phyloP scores from a whole-genome alignment of 1,284 basidiomycete species.

The Trametes versicolor region DNA sequence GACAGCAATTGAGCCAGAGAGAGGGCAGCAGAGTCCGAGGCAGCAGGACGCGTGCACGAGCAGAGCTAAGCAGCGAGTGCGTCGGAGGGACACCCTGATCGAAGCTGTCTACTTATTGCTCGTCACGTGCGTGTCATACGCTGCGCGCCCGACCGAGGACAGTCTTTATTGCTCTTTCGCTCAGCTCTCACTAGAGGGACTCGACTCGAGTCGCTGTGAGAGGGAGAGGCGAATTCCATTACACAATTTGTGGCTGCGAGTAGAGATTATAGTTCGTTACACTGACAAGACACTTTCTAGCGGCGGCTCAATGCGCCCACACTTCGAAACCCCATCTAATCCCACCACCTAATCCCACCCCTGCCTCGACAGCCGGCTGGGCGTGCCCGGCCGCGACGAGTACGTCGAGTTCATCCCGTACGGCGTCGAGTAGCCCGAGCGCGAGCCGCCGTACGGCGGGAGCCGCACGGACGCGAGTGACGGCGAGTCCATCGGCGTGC shows the following conservation, averaged over 20 bases:
- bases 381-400: constrained; percentile 73
- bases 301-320: background rate
- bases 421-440: constrained; percentile 58
- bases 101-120: constrained; percentile 6
- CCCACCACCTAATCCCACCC: background rate
- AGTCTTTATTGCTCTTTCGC: too few species aligned
- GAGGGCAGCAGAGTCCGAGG: background rate
- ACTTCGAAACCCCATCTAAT: background rate
- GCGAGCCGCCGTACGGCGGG: constrained; percentile 39
- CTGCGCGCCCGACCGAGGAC: too few species aligned
- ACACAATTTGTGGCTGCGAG: constrained; percentile 13
- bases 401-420: constrained; percentile 55
- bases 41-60: constrained; percentile 9
- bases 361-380: constrained; percentile 55
- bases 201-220: background rate
- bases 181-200: background rate
- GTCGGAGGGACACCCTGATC: constrained; percentile 4
- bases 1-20: background rate
- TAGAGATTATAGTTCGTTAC: constrained; percentile 27
- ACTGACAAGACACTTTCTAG: constrained; percentile 18
- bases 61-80: background rate
- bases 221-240: constrained; percentile 21
- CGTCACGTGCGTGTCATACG: constrained; percentile 16
- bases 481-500: constrained; percentile 66
- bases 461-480: constrained; percentile 47